phyloP scores from a whole-genome alignment of 2,329 filamentous ascomycete genomes.

The Rutstroemia sydowiana region DNA sequence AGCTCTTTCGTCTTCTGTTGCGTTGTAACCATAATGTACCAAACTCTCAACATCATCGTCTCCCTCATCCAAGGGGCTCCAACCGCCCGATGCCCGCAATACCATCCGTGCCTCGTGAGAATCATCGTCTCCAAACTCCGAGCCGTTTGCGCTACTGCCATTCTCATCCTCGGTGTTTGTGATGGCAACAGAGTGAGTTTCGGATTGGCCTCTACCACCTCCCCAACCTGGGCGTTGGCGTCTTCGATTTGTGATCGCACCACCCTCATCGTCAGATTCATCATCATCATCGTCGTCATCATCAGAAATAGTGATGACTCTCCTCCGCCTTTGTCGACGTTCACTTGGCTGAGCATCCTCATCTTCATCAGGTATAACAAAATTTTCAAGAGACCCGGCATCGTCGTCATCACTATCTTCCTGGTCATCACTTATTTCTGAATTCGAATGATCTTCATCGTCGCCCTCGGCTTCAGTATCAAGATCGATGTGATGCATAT shows the following conservation, averaged over 20 bases:
- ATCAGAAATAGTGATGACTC: slow-evolving; percentile 23
- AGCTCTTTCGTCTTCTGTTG: slow-evolving; percentile 17
- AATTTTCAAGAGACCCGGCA: slow-evolving; percentile 24
- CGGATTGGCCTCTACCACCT: slow-evolving; percentile 6
- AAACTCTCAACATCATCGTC: slow-evolving; percentile 21
- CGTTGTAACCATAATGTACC: slow-evolving; percentile 12
- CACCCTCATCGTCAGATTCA: slow-evolving; percentile 26
- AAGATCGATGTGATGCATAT: slow-evolving; percentile 7
- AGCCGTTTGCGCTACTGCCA: slow-evolving; percentile 17
- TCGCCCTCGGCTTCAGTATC: not conserved
- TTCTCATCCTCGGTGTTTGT: slow-evolving; percentile 17
- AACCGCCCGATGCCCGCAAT: slow-evolving; percentile 20
- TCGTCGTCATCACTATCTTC: slow-evolving; percentile 21
- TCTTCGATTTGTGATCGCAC: slow-evolving; percentile 23
- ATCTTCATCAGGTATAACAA: slow-evolving; percentile 25
- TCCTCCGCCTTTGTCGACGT: not conserved
- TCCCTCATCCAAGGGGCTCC: slow-evolving; percentile 29
- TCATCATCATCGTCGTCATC: slow-evolving; percentile 20
- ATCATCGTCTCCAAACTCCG: slow-evolving; percentile 25
- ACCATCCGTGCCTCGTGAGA: slow-evolving; percentile 15
- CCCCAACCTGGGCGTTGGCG: slow-evolving; percentile 11
- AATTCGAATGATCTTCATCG: slow-evolving; percentile 4
- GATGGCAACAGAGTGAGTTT: slow-evolving; percentile 16
- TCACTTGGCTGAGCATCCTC: slow-evolving; percentile 10
- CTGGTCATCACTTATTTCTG: slow-evolving; percentile 3